Evolutionary conservation across 148 eudicot genomes (phyloP).

Genomic region (Silene latifolia): DNA sequence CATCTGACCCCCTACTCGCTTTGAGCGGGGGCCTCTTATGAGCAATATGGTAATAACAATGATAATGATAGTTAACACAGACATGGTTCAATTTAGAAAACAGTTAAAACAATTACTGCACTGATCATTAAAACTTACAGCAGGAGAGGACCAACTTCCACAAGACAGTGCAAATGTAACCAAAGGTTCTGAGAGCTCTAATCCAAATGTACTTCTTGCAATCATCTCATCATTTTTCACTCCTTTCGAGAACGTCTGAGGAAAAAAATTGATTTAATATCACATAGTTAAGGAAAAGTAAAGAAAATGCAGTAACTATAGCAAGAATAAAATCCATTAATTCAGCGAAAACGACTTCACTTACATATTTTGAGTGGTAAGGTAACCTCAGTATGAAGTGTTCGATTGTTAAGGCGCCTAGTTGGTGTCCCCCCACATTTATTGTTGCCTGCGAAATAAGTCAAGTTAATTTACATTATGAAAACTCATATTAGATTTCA

Average conservation of each 20-base stretch:
- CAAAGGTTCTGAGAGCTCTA: slow-evolving; percentile 68
- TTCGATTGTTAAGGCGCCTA: slow-evolving; percentile 63
- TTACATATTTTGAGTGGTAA: slow-evolving; percentile 67
- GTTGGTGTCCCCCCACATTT: slow-evolving; percentile 67
- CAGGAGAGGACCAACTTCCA: slow-evolving; percentile 84
- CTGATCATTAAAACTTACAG: slow-evolving; percentile 47
- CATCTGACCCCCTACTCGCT: no score
- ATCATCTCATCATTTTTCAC: slow-evolving; percentile 44
- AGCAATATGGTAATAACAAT: no score
- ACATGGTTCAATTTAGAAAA: no score
- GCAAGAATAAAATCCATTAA: slow-evolving; percentile 13
- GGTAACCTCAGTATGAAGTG: slow-evolving; percentile 73
- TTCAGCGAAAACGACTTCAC: slow-evolving; percentile 30
- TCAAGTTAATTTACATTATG: slow-evolving; percentile 16
- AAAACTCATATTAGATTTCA: neutral
- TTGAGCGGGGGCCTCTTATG: no score
- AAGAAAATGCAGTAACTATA: neutral
- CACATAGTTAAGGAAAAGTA: slow-evolving; percentile 1
- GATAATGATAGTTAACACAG: no score
- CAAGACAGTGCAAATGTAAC: slow-evolving; percentile 79
- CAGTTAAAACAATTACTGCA: neutral
- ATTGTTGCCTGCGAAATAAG: slow-evolving; percentile 55
- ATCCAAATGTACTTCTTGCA: slow-evolving; percentile 41
- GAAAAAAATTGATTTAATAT: slow-evolving; percentile 4
- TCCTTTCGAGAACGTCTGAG: slow-evolving; percentile 53